A percentile compares a stretch with the other conserved stretches of the same genome.
phyloP scores from a whole-genome alignment of 225 moss, liverwort and hornwort species.

The Climacium dendroides region DNA sequence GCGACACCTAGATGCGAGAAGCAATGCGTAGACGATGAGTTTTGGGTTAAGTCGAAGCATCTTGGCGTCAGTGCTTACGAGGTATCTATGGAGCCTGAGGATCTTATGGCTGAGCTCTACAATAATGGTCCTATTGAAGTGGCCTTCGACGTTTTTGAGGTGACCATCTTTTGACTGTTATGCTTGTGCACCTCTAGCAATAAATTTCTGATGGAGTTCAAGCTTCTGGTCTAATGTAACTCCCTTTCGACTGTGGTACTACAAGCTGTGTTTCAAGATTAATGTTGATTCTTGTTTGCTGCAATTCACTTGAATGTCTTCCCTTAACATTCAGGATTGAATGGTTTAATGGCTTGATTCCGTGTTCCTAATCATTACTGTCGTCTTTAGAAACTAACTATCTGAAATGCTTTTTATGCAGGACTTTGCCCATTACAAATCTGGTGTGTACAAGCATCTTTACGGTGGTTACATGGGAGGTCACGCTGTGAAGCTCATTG shows the following conservation, averaged over 20 bases:
- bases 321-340: neutral
- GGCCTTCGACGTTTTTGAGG: conserved; percentile 72
- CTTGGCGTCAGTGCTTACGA: conserved; percentile 62
- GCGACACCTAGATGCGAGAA: conserved; percentile 62
- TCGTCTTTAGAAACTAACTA: neutral
- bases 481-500: conserved; percentile 90
- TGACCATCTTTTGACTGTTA: neutral
- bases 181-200: neutral
- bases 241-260: neutral
- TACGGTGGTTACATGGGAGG: conserved; percentile 73
- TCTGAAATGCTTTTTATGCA: neutral
- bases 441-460: conserved; percentile 76
- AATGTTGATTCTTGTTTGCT: neutral
- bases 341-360: neutral
- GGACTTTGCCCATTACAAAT: conserved; percentile 83
- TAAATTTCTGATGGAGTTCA: neutral
- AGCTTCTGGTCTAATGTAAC: neutral
- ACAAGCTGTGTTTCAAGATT: neutral
- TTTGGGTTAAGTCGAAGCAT: conserved; percentile 81
- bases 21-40: conserved; percentile 70
- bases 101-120: conserved; percentile 77
- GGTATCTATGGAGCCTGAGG: conserved; percentile 42
- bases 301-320: neutral
- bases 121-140: conserved; percentile 84
- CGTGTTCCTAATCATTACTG: neutral